Conservation (phyloP, 2,329 filamentous ascomycete species). For the Daldinia sp. region DNA sequence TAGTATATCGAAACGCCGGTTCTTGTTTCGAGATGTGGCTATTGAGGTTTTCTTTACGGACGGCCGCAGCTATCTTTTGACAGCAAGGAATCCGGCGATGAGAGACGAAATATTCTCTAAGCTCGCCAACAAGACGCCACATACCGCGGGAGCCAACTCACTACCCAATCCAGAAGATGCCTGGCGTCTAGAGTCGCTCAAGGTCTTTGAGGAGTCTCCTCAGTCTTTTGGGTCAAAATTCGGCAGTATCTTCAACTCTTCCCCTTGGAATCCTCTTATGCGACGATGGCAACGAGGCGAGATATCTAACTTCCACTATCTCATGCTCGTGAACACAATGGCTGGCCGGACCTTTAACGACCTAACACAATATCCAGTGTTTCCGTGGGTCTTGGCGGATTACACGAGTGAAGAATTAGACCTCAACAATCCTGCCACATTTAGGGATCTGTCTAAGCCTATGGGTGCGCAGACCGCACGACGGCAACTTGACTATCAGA, state of each 20-base stretch:
- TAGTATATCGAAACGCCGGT: slow-evolving; percentile 93
- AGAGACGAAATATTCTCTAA: slow-evolving; percentile 84
- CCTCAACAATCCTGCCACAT: slow-evolving; percentile 81
- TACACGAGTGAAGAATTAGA: slow-evolving; percentile 95
- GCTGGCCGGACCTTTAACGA: slow-evolving; percentile 98
- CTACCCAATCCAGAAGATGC: slow-evolving; percentile 83
- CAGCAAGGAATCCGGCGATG: slow-evolving; percentile 74
- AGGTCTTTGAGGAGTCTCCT: slow-evolving; percentile 67
- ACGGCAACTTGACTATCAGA: slow-evolving; percentile 80
- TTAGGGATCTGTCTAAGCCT: slow-evolving; percentile 90
- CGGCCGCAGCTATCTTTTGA: slow-evolving; percentile 92
- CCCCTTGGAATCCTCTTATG: slow-evolving; percentile 82
- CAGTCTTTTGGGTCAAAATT: slow-evolving; percentile 84
- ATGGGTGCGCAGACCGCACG: slow-evolving; percentile 89
- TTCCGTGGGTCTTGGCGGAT: slow-evolving; percentile 95
- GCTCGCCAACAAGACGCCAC: slow-evolving; percentile 80
- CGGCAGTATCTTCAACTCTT: slow-evolving; percentile 88
- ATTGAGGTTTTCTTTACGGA: slow-evolving; percentile 99
- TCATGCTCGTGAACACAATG: slow-evolving; percentile 98
- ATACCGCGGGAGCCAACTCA: slow-evolving; percentile 74
- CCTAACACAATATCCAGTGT: slow-evolving; percentile 96
- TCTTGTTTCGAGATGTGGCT: slow-evolving; percentile 93
- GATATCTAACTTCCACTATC: slow-evolving; percentile 97
- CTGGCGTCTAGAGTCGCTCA: slow-evolving; percentile 89
- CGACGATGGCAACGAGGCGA: slow-evolving; percentile 92